phyloP scores from a whole-genome alignment of 2,329 filamentous ascomycete species.

The Leptographium radiaticola region DNA sequence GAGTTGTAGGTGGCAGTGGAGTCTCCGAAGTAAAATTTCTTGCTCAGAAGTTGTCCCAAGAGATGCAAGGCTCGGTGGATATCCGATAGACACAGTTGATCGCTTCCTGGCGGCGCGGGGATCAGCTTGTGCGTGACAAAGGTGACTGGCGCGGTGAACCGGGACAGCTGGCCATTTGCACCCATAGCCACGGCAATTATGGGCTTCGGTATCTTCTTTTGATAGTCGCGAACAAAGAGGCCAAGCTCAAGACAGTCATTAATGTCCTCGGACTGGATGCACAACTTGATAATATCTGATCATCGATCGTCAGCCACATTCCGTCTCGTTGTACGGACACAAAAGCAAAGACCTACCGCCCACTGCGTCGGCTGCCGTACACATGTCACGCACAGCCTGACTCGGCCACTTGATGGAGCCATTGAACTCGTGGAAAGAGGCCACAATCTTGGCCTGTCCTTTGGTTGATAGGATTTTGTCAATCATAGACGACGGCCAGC shows the following conservation, averaged over 20 bases:
- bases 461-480: neutral
- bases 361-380: neutral
- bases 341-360: neutral
- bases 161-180: neutral
- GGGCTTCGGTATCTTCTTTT: neutral
- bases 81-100: neutral
- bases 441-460: neutral
- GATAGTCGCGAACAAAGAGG: neutral
- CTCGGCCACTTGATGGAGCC: neutral
- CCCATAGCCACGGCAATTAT: conserved; percentile 2
- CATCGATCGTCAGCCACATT: neutral
- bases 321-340: neutral
- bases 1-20: neutral
- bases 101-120: neutral
- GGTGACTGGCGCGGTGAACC: neutral
- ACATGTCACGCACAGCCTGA: neutral
- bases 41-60: neutral
- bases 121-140: conserved; percentile 1
- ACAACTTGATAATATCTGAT: neutral
- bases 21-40: neutral
- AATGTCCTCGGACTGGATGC: neutral
- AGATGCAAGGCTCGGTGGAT: neutral
- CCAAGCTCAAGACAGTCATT: neutral
- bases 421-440: neutral
- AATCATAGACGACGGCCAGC: neutral